phyloP scores from a whole-genome alignment of 78 protist genomes.

The Chrysochromulina tobinii region DNA sequence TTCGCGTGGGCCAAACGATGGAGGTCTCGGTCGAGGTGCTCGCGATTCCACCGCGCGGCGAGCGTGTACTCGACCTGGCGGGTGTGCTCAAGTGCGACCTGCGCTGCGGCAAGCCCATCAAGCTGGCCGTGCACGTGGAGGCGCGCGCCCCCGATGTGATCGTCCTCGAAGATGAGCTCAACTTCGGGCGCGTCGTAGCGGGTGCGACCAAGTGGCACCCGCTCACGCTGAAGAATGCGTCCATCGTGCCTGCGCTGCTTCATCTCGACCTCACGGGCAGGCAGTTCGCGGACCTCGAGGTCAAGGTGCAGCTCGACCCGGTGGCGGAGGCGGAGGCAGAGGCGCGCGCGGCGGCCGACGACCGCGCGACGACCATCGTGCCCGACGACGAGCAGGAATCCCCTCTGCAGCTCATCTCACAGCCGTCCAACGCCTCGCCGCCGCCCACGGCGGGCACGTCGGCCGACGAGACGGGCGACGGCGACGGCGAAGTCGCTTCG shows the following conservation, averaged over 20 bases:
- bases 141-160: conserved; percentile 40
- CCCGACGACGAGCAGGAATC: background rate
- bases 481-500: background rate
- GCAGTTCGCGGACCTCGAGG: conserved; percentile 4
- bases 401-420: background rate
- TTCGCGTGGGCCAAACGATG: background rate
- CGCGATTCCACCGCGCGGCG: background rate
- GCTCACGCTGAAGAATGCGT: conserved; percentile 35
- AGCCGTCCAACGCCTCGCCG: background rate
- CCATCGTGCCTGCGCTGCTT: conserved; percentile 6
- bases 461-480: background rate
- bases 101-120: conserved; percentile 41
- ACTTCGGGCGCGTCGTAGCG: conserved; percentile 44
- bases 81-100: background rate
- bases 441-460: too few relatives aligned
- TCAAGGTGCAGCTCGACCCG: background rate
- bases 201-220: background rate
- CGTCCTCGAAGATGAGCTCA: conserved; percentile 15
- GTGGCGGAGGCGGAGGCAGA: too few relatives aligned
- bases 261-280: background rate
- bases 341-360: too few relatives aligned
- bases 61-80: background rate
- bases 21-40: conserved; percentile 3
- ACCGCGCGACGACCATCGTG: too few relatives aligned
- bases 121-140: conserved; percentile 35